Evolutionary conservation across 352 stramenopile genomes (phyloP).

Genomic region (Phytophthora tentaculata): DNA sequence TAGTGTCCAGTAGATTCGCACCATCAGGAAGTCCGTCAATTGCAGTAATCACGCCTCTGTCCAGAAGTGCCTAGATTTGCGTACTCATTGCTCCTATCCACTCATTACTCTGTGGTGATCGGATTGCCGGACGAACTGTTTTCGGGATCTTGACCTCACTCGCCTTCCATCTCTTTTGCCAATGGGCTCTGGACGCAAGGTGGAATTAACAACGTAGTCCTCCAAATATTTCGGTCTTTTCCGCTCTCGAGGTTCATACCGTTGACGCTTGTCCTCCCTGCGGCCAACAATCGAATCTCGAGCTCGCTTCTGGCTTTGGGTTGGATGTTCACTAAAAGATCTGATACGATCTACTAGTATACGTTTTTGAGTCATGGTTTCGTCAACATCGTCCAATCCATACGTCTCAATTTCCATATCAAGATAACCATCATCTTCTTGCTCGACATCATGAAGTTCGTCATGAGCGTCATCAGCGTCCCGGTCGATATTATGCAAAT

Average conservation of each 20-base stretch:
- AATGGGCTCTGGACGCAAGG: not conserved
- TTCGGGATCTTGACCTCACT: not conserved
- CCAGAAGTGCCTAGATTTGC: too few relatives aligned
- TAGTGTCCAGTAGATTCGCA: too few relatives aligned
- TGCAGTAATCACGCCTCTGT: too few relatives aligned
- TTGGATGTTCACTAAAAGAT: not conserved
- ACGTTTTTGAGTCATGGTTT: not conserved
- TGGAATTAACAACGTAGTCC: constrained; percentile 10
- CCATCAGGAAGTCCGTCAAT: too few relatives aligned
- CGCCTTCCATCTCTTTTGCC: constrained; percentile 1
- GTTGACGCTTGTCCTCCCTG: constrained; percentile 1
- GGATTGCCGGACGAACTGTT: too few relatives aligned
- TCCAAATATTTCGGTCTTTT: constrained; percentile 16
- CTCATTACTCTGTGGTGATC: too few relatives aligned
- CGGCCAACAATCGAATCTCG: not conserved
- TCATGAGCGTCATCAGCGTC: not conserved
- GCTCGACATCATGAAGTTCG: not conserved
- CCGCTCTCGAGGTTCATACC: constrained; percentile 5
- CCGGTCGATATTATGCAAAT: not conserved
- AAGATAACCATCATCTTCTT: not conserved
- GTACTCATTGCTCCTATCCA: too few relatives aligned
- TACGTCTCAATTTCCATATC: constrained; percentile 9
- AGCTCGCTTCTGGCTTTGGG: not conserved
- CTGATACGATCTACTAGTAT: not conserved
- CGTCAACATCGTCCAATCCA: not conserved